phyloP scores from a whole-genome alignment of 306 rosid genomes.

The Astragalus membranaceus region DNA sequence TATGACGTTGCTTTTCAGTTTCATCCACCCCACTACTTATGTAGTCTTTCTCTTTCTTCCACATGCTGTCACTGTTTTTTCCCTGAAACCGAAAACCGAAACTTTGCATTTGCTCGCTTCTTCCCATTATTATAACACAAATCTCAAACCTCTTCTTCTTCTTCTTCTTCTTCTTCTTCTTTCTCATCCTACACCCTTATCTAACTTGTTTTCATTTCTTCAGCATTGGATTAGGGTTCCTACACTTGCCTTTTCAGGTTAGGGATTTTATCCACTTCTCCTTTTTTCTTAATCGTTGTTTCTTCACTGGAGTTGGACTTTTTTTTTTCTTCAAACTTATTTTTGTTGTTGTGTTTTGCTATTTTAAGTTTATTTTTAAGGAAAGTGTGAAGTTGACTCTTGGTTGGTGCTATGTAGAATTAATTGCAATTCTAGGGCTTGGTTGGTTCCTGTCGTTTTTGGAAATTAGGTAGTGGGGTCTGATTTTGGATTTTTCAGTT shows the following conservation, averaged over 20 bases:
- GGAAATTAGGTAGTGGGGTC: background rate
- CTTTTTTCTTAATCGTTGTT: background rate
- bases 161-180: background rate
- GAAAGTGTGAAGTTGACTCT: constrained; percentile 14
- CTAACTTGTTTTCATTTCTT: background rate
- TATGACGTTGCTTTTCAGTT: constrained; percentile 17
- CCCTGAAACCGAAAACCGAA: constrained; percentile 9
- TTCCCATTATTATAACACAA: background rate
- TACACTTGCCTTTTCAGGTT: background rate
- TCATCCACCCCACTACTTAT: background rate
- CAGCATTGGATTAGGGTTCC: constrained; percentile 12
- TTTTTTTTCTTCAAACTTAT: background rate
- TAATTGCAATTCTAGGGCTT: background rate
- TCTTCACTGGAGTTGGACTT: background rate
- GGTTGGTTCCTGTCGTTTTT: constrained; percentile 7
- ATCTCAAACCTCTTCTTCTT: background rate
- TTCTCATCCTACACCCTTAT: background rate
- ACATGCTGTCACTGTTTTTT: constrained; percentile 18
- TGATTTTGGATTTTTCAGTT: background rate
- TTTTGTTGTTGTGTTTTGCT: background rate
- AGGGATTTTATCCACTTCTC: background rate
- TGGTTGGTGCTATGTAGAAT: constrained; percentile 7
- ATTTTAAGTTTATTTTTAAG: constrained; percentile 3
- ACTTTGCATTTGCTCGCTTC: background rate
- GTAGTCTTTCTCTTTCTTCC: constrained; percentile 20